Base-by-base conservation (phyloP, 352 stramenopile species). In the Pythium aristosporum region DNA sequence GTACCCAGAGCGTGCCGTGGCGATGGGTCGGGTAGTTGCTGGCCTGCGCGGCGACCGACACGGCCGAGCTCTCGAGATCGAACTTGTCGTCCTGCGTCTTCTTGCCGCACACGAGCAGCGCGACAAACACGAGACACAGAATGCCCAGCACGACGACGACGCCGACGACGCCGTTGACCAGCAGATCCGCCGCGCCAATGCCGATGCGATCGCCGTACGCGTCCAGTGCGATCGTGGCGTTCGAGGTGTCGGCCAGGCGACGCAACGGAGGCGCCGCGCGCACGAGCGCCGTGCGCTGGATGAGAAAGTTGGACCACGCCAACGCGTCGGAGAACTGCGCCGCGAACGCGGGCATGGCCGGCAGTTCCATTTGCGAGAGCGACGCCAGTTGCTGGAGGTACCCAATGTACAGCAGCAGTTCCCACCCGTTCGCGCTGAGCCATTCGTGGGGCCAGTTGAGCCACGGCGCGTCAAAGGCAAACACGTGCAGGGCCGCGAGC, bases 401-500 rank as follows among this genome's bases (percentile, higher is more conserved):
- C 23, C 61, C 53, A 1, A 72, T 50, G 61, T 79, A 84, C 12
- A 80, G 39, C n/a, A 79, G 41, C n/a, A 82, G 63, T 51, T 86
- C 77, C 75, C 75, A 84, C 5, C 75, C 70, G 57, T 84, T 86
- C 20, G 73, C 58, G 12, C 65, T 43, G 18, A 61, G 41, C 66
- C 60, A 68, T 23, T 62, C 53, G 47, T 64, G 43, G 2, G 65
- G 52, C 65, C 65, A 72, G 15, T 54, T 32, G 30, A 73, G 36
- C 41, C 46, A 61, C 37, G 75, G 68, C 5, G 67, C 54, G 50
- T 91, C 80, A 25, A 87, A 65, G 12, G 80, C 79, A 9, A 87
- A 73, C 50, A 80, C 84, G 57, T 89, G 81, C 63, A 89, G 88
- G 42, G 80, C 77, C 11, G 79, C 57, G 39, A 89, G 59, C 25